Percentiles rank a stretch among this genome's conserved stretches.
phyloP scores from a whole-genome alignment of 345 rosid species.

The Boechera retrofracta region DNA sequence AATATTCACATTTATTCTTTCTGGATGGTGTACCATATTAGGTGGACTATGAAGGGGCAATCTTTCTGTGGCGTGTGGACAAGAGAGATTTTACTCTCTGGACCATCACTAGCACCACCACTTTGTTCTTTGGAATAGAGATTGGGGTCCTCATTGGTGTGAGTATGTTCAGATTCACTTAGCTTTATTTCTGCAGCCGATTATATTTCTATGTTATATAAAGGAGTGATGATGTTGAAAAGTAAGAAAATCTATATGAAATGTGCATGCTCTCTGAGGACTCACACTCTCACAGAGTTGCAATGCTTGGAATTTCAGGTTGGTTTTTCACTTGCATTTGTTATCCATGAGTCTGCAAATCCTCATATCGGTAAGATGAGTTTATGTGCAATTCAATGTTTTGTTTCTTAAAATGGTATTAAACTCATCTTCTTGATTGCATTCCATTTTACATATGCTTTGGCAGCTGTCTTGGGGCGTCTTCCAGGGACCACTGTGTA shows the following conservation, averaged over 20 bases:
- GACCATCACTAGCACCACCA: slow-evolving; percentile 76
- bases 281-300: slow-evolving; percentile 4
- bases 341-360: slow-evolving; percentile 97
- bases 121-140: slow-evolving; percentile 93
- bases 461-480: slow-evolving; percentile 92
- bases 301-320: slow-evolving; percentile 59
- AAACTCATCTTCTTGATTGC: slow-evolving; percentile 18
- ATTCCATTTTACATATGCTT: slow-evolving; percentile 33
- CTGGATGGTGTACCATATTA: slow-evolving; percentile 44
- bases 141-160: slow-evolving; percentile 98
- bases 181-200: slow-evolving; percentile 6
- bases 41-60: slow-evolving; percentile 96
- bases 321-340: slow-evolving; percentile 93
- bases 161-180: slow-evolving; percentile 43
- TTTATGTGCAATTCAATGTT: neutral
- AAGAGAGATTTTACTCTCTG: slow-evolving; percentile 98
- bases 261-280: slow-evolving; percentile 3
- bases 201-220: neutral
- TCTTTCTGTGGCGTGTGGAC: slow-evolving; percentile 90
- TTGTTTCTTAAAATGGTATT: neutral
- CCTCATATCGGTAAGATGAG: slow-evolving; percentile 85
- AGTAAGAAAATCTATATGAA: slow-evolving; percentile 7
- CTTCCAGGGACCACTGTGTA: slow-evolving; percentile 98
- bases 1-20: slow-evolving; percentile 27
- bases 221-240: neutral